Evolutionary conservation across 805 yeast genomes (phyloP), one percentile per base, ranked within the genome.

Genomic region (Monosporozyma servazzii): DNA sequence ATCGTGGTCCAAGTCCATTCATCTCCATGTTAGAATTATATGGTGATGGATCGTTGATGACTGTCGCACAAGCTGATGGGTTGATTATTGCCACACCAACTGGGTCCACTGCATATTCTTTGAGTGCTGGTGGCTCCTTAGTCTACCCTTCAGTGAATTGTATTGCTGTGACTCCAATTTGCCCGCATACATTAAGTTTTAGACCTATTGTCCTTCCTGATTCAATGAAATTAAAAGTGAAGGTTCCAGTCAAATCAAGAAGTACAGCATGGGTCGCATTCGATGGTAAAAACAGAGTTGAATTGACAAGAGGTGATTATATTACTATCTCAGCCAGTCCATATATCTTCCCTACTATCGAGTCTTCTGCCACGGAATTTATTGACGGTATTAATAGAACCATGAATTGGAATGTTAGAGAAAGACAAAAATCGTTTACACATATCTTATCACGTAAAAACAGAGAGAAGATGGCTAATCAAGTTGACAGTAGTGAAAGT

Each of bases 81-180:
- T 72, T 89, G 17, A 89, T 90, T 49, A 76, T 89, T 31, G 91
- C 96, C 0, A 89, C 96, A 0, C 97, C 96, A 8, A 88, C 96
- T 0, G 97, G 97, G 0, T 88, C 96, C 0, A 90, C 98, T 0
- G 97, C 97, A 0, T 90, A 90, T 67, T 88, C 96, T 1, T 73
- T 90, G 46, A 84, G 95, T 42, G 96, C 97, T 0, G 96, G 96
- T 8, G 97, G 97, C 1, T 84, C 96, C 1, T 75, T 90, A 48
- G 95, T 90, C 6, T 96, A 90, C 61, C 96, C 97, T 0, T 88
- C 86, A 29, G 95, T 90, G n/a, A 83, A 88, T 53, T 96, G 96
- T 11, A 86, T 89, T 30, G 81, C 88, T 51, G 89, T 90, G 11
- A 88, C 96, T 0, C 97, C 97, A 0, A 88, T 90, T 50, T 90